Percentiles rank a stretch among this genome's conserved stretches.
Evolutionary conservation across 108 stramenopile genomes (phyloP).

Genomic region (Pseudonitzschia multiseries): DNA sequence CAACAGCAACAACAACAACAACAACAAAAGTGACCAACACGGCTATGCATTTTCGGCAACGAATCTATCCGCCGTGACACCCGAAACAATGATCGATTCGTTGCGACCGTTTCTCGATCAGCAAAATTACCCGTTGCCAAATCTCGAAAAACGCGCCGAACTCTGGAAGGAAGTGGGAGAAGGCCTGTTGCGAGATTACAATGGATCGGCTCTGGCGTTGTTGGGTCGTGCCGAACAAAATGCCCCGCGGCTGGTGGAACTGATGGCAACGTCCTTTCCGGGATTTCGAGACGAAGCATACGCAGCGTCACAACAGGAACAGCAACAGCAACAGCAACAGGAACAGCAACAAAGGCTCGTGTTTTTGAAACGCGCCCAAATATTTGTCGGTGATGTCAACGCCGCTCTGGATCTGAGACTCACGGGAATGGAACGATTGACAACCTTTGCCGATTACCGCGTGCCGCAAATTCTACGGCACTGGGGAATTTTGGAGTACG

Average conservation of each 20-base stretch:
- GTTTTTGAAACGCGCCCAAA: conserved; percentile 93
- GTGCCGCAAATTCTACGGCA: conserved; percentile 89
- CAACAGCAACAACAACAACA: no score
- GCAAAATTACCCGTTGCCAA: conserved; percentile 16
- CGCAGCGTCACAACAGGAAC: background rate
- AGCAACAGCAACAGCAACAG: background rate
- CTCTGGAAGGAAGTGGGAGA: conserved; percentile 78
- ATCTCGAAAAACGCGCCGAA: conserved; percentile 54
- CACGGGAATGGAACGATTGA: conserved; percentile 50
- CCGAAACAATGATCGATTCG: conserved; percentile 37
- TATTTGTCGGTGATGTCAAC: conserved; percentile 86
- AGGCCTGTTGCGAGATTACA: conserved; percentile 46
- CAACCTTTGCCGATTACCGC: conserved; percentile 94
- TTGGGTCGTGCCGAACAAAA: conserved; percentile 52
- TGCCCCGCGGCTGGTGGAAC: conserved; percentile 59
- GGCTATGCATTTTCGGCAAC: conserved; percentile 62
- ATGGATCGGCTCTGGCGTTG: conserved; percentile 62
- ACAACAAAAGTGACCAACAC: background rate
- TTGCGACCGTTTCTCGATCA: conserved; percentile 49
- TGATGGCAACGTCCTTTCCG: conserved; percentile 63
- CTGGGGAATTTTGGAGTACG: conserved; percentile 66
- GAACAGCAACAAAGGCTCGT: conserved; percentile 30
- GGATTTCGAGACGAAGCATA: conserved; percentile 80
- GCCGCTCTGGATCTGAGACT: conserved; percentile 58
- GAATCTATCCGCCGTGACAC: conserved; percentile 53